Conservation (phyloP, 768 basidiomycete genomes). For the Boletales sp. region DNA sequence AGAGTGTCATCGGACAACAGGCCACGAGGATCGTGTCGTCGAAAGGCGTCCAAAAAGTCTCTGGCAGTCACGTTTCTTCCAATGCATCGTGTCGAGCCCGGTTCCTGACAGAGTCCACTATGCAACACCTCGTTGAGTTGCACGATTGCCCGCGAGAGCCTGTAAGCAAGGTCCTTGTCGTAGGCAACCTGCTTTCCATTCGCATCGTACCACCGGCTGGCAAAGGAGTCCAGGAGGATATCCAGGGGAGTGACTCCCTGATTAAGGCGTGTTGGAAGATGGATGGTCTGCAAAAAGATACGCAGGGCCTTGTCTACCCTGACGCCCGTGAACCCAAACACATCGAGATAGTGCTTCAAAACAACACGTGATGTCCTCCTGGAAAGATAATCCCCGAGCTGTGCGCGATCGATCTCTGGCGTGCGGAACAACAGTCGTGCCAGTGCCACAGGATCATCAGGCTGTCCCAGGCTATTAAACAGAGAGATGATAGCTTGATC, state of each 20-base stretch:
- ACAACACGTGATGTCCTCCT: conserved; percentile 69
- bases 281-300: conserved; percentile 80
- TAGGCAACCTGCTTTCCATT: conserved; percentile 77
- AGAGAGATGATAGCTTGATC: conserved; percentile 72
- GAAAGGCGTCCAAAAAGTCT: conserved; percentile 84
- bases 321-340: conserved; percentile 80
- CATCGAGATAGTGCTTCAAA: conserved; percentile 81
- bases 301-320: conserved; percentile 88
- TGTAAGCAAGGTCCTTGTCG: conserved; percentile 75
- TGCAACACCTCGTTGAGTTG: conserved; percentile 90
- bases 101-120: conserved; percentile 60
- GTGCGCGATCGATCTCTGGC: conserved; percentile 75
- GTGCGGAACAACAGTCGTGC: conserved; percentile 80
- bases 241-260: conserved; percentile 37
- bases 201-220: conserved; percentile 86
- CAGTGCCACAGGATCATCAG: conserved; percentile 69
- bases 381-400: conserved; percentile 82
- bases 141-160: conserved; percentile 75
- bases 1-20: conserved; percentile 74
- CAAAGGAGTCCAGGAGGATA: conserved; percentile 78
- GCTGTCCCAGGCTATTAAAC: conserved; percentile 54
- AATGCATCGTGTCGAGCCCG: conserved; percentile 51
- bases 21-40: conserved; percentile 67
- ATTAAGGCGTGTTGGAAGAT: conserved; percentile 48
- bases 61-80: conserved; percentile 61